A percentile compares a stretch with the other conserved stretches of the same genome.
Evolutionary conservation across 2,329 filamentous ascomycete species (phyloP).

Genomic region (Sarocladium strictum): DNA sequence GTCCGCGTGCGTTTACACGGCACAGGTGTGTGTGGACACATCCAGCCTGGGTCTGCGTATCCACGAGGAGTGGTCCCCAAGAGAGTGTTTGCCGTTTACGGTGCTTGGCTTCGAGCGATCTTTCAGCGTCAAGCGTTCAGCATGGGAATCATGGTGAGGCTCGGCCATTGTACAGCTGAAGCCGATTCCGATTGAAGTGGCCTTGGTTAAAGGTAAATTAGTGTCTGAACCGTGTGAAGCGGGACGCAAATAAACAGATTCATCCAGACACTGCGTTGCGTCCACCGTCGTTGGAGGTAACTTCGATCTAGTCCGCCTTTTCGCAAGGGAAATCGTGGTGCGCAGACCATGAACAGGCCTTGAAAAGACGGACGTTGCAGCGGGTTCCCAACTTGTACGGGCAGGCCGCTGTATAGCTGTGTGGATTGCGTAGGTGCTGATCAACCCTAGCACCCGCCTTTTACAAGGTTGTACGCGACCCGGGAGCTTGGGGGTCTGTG

Average conservation of each 20-base stretch:
- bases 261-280: background rate
- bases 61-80: background rate
- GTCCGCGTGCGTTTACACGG: background rate
- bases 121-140: background rate
- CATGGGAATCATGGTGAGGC: background rate
- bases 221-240: background rate
- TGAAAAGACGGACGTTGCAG: conserved; percentile 3
- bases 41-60: too few species aligned
- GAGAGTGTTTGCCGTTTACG: background rate
- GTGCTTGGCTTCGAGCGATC: conserved; percentile 1
- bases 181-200: background rate
- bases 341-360: background rate
- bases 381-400: background rate
- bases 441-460: background rate
- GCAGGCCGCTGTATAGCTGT: background rate
- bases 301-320: background rate
- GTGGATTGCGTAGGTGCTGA: background rate
- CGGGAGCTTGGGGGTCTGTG: background rate
- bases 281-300: background rate
- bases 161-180: background rate
- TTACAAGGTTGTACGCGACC: background rate
- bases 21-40: background rate
- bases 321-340: background rate
- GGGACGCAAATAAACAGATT: background rate
- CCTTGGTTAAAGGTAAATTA: background rate